phyloP scores from a whole-genome alignment of 1,139 yeast species.

The Kluyveromyces sp. region DNA sequence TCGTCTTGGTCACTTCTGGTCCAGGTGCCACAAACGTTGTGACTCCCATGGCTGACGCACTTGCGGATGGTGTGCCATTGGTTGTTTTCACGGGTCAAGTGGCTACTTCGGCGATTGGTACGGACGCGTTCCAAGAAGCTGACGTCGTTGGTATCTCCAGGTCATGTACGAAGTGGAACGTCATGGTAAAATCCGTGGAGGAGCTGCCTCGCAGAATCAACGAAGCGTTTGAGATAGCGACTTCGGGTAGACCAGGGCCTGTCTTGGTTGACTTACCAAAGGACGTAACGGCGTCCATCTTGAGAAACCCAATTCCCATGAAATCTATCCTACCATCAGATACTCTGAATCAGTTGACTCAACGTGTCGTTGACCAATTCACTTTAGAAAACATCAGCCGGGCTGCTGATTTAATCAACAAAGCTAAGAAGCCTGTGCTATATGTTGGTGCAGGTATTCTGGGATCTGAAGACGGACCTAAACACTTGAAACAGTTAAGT shows the following conservation, averaged over 20 bases:
- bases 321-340: slow-evolving; percentile 78
- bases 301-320: slow-evolving; percentile 82
- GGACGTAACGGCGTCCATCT: slow-evolving; percentile 90
- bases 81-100: slow-evolving; percentile 99
- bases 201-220: slow-evolving; percentile 93
- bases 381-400: slow-evolving; percentile 67
- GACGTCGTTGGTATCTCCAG: slow-evolving; percentile 95
- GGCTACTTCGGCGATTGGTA: slow-evolving; percentile 90
- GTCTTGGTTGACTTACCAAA: slow-evolving; percentile 95
- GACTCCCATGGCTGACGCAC: slow-evolving; percentile 96
- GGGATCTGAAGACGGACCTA: slow-evolving; percentile 76
- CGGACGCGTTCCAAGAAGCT: slow-evolving; percentile 99
- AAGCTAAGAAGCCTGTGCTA: slow-evolving; percentile 79
- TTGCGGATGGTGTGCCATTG: slow-evolving; percentile 94
- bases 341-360: slow-evolving; percentile 65
- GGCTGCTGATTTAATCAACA: slow-evolving; percentile 71
- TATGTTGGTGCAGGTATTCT: slow-evolving; percentile 91
- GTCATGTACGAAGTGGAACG: slow-evolving; percentile 98
- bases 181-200: slow-evolving; percentile 90
- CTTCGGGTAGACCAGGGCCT: slow-evolving; percentile 96
- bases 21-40: slow-evolving; percentile 98
- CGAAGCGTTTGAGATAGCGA: slow-evolving; percentile 97
- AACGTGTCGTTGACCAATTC: slow-evolving; percentile 66
- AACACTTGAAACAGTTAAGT: slow-evolving; percentile 69
- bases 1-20: slow-evolving; percentile 93